Conservation (phyloP, 2,329 filamentous ascomycete species). For the Aspergillus chevalieri region DNA sequence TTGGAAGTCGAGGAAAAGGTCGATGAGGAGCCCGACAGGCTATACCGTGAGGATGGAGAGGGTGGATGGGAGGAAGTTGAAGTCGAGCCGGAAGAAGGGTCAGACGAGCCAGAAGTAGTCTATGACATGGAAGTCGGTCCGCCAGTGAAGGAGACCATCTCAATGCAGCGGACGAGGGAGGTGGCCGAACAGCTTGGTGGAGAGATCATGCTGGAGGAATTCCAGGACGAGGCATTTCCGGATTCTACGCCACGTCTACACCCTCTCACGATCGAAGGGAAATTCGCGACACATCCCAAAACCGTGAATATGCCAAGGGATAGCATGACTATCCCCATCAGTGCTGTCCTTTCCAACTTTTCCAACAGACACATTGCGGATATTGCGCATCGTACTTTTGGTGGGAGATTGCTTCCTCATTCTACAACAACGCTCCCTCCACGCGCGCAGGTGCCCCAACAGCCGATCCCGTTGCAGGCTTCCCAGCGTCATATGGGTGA, state of each 20-base stretch:
- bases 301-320: constrained; percentile 69
- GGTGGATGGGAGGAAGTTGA: constrained; percentile 34
- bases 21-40: constrained; percentile 24
- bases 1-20: constrained; percentile 25
- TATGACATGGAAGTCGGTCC: constrained; percentile 26
- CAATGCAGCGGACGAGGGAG: constrained; percentile 30
- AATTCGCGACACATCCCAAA: constrained; percentile 64
- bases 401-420: constrained; percentile 67
- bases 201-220: constrained; percentile 39
- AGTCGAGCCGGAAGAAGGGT: constrained; percentile 10
- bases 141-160: constrained; percentile 21
- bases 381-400: constrained; percentile 67
- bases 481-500: constrained; percentile 52
- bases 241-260: constrained; percentile 52
- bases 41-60: constrained; percentile 34
- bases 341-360: constrained; percentile 59
- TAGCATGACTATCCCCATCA: constrained; percentile 65
- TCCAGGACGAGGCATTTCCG: constrained; percentile 34
- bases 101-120: constrained; percentile 20
- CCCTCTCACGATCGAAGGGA: constrained; percentile 66
- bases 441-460: constrained; percentile 45
- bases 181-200: constrained; percentile 36
- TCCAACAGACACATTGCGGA: constrained; percentile 69
- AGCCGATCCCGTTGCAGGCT: constrained; percentile 53
- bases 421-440: constrained; percentile 65